Conservation (phyloP, 345 rosid genomes). For the Pistacia atlantica region DNA sequence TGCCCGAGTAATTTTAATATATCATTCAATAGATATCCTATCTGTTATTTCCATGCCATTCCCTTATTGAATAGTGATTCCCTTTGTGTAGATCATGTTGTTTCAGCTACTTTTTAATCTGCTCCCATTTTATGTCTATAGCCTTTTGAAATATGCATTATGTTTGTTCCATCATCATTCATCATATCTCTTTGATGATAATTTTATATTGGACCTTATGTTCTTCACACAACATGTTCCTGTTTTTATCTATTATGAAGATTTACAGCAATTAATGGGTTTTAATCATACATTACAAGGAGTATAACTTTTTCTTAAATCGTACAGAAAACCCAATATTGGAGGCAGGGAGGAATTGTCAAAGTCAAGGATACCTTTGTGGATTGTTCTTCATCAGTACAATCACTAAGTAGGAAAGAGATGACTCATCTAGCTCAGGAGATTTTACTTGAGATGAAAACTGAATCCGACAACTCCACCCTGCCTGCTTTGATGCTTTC, state of each 20-base stretch:
- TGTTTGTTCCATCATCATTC: neutral
- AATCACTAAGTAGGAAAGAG: constrained; percentile 30
- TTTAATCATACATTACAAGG: neutral
- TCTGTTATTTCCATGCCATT: neutral
- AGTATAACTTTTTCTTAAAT: neutral
- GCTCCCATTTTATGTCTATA: too few relatives aligned
- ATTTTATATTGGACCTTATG: too few relatives aligned
- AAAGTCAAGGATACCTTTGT: constrained; percentile 26
- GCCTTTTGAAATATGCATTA: neutral
- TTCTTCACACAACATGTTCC: neutral
- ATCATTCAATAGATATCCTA: too few relatives aligned
- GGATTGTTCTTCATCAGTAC: constrained; percentile 43
- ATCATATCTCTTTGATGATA: neutral
- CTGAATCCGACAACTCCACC: constrained; percentile 33
- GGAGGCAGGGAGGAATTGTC: constrained; percentile 29
- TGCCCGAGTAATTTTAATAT: too few relatives aligned
- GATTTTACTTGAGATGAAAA: constrained; percentile 45
- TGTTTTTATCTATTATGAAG: neutral
- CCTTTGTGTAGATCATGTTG: neutral
- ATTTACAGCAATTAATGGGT: neutral
- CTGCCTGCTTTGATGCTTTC: constrained; percentile 55
- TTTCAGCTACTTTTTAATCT: neutral
- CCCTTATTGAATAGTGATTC: neutral
- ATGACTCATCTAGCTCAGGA: constrained; percentile 45
- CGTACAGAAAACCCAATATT: constrained; percentile 32